Conservation (phyloP, 2,329 filamentous ascomycete species). For the Trichophyton equinum region DNA sequence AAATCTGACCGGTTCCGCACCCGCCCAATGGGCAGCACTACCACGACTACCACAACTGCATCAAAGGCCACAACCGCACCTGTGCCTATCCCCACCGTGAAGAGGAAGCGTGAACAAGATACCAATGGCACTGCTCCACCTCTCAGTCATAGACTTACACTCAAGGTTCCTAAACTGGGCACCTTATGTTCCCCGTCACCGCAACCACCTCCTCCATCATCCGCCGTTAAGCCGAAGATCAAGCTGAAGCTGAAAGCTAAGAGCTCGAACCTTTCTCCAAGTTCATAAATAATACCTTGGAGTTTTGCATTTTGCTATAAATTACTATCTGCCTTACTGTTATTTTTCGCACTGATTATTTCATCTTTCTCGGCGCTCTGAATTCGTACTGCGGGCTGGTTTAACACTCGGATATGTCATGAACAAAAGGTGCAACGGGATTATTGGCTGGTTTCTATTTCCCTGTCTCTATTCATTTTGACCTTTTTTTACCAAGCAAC, state of each 20-base stretch:
- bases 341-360: neutral
- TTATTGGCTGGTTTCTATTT: neutral
- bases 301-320: neutral
- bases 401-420: neutral
- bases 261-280: neutral
- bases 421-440: neutral
- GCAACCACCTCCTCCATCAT: constrained; percentile 19
- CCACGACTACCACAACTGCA: constrained; percentile 14
- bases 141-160: constrained; percentile 29
- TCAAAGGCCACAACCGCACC: constrained; percentile 6
- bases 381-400: neutral
- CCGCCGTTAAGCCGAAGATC: constrained; percentile 19
- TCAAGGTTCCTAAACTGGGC: constrained; percentile 30
- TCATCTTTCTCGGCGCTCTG: neutral
- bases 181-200: constrained; percentile 18
- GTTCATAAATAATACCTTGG: neutral
- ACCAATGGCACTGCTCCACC: constrained; percentile 16
- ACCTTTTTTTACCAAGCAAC: neutral
- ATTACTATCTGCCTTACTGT: neutral
- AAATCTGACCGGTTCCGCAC: constrained; percentile 29
- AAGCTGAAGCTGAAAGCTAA: constrained; percentile 31
- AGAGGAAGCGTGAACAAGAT: constrained; percentile 31
- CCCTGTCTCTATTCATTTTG: neutral
- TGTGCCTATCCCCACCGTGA: constrained; percentile 14
- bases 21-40: constrained; percentile 15